These are phyloP conservation scores for Aspergillus puulaauensis DNA, from an alignment of 2,329 filamentous ascomycete genomes.

Conservation along the genomic window DNA sequence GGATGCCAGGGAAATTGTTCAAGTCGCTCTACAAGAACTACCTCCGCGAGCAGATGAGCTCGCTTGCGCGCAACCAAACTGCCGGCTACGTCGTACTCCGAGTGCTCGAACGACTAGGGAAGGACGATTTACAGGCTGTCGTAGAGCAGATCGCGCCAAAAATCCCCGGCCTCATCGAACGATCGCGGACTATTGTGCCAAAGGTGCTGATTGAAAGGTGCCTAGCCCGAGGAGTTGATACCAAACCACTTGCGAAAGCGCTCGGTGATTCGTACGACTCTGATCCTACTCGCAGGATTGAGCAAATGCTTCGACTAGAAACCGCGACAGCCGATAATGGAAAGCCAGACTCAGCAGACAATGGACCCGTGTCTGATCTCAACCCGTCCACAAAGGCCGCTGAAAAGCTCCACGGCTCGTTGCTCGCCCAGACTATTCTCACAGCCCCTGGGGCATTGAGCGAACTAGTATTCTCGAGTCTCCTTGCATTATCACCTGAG, in stretches of 20 bases:
- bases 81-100: slow-evolving; percentile 84
- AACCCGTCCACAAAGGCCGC: slow-evolving; percentile 41
- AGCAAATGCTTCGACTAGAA: slow-evolving; percentile 60
- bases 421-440: slow-evolving; percentile 79
- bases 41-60: slow-evolving; percentile 76
- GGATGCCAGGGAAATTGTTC: slow-evolving; percentile 84
- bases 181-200: slow-evolving; percentile 75
- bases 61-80: slow-evolving; percentile 82
- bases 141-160: slow-evolving; percentile 71
- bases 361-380: slow-evolving; percentile 8
- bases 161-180: slow-evolving; percentile 69
- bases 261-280: slow-evolving; percentile 59
- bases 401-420: slow-evolving; percentile 73
- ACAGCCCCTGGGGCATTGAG: slow-evolving; percentile 67
- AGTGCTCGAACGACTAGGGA: slow-evolving; percentile 78
- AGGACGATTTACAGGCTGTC: slow-evolving; percentile 77
- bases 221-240: slow-evolving; percentile 63
- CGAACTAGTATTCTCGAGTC: slow-evolving; percentile 70
- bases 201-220: slow-evolving; percentile 82
- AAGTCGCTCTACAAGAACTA: slow-evolving; percentile 79
- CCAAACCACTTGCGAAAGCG: slow-evolving; percentile 54
- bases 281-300: slow-evolving; percentile 52
- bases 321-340: slow-evolving; percentile 49
- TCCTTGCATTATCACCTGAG: slow-evolving; percentile 59
- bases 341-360: slow-evolving; percentile 42